Evolutionary conservation across 2,329 filamentous ascomycete species (phyloP), one percentile per base, ranked within the genome.

Genomic region (Xylariales sp.): DNA sequence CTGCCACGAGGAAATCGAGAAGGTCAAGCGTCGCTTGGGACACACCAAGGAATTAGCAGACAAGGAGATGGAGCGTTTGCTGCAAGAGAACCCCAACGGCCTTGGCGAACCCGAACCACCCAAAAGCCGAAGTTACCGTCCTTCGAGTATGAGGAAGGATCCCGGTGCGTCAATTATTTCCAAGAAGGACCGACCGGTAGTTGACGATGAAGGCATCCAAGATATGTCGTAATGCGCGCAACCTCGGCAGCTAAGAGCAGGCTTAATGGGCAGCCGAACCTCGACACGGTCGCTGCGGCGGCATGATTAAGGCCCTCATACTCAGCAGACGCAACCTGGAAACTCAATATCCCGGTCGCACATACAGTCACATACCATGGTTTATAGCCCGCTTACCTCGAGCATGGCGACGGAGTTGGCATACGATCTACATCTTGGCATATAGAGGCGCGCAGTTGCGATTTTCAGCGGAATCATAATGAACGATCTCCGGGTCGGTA

Each of bases 1-100:
- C 55, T 95, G 90, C 62, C 75, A 71, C n/a, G 75, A 79, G 14
- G 88, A 95, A 60, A 74, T 95, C 28, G 70, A 72, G 19, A 82
- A 80, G 34, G 84, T 90, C 40, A 78, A 81, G 55, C 69, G 73
- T 43, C 78, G 80, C 12, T 75, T 94, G 31, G 64, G 65, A 7
- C 74, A 82, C 42, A 80, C 88, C 1, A 69, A 81, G 38, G 74
- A 76, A 22, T 65, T 78, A 40, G 80, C 83, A 12, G 69, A 69
- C 31, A 71, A 71, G 38, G 80, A 86, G 60, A 71, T 79, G 47
- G 71, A 74, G 38, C 74, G 76, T 18, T 58, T 80, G 15, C 57
- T 69, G 42, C 67, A 68, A 11, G 76, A 84, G 46, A 71, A 76
- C 43, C 66, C 71, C 1, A 42, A 44, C 11, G 43, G 42, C n/a